phyloP scores from a whole-genome alignment of 495 filamentous ascomycete genomes.

The Penicillium argentinense region DNA sequence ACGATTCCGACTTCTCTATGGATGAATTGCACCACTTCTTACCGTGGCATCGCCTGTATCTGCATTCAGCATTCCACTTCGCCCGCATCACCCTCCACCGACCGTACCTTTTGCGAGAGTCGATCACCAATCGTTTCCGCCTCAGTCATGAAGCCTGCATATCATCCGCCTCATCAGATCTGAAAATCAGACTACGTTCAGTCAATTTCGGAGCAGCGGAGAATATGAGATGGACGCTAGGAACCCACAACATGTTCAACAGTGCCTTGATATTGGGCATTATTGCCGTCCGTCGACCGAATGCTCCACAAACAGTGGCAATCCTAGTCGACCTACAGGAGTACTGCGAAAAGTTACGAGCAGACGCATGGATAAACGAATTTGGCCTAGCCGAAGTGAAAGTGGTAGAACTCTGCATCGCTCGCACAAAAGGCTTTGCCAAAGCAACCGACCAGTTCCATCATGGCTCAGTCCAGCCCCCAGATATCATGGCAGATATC shows the following conservation, averaged over 20 bases:
- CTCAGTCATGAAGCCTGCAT: constrained; percentile 18
- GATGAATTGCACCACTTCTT: constrained; percentile 8
- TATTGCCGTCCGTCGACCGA: constrained; percentile 13
- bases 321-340: constrained; percentile 14
- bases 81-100: constrained; percentile 16
- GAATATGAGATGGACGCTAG: constrained; percentile 19
- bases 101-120: constrained; percentile 17
- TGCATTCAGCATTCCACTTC: constrained; percentile 19
- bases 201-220: constrained; percentile 13
- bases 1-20: constrained; percentile 3
- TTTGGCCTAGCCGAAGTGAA: constrained; percentile 19
- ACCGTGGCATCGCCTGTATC: constrained; percentile 18
- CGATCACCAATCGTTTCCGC: constrained; percentile 15
- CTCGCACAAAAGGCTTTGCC: constrained; percentile 7
- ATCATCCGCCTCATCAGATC: constrained; percentile 14
- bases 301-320: constrained; percentile 12
- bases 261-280: constrained; percentile 17
- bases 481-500: constrained; percentile 1
- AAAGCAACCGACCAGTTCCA: constrained; percentile 1
- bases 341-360: constrained; percentile 13
- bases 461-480: neutral
- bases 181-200: constrained; percentile 11
- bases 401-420: constrained; percentile 16
- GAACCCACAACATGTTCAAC: constrained; percentile 19
- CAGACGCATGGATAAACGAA: constrained; percentile 15